Evolutionary conservation across 2,329 filamentous ascomycete species (phyloP).

Genomic region (Exophiala calicioides): DNA sequence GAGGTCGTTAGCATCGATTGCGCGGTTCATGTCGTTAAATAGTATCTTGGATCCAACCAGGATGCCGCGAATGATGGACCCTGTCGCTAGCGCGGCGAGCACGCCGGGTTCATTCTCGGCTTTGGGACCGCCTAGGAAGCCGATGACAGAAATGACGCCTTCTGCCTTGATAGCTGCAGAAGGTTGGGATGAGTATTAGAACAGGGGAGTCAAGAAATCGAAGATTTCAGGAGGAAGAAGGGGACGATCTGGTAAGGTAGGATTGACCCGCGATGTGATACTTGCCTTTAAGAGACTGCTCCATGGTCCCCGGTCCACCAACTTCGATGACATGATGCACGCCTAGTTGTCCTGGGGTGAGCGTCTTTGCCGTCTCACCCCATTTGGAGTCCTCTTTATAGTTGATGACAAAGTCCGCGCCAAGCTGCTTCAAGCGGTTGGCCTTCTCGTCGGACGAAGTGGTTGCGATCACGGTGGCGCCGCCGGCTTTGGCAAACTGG

Average conservation of each 20-base stretch:
- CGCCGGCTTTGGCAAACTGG: constrained; percentile 51
- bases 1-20: constrained; percentile 61
- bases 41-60: constrained; percentile 58
- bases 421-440: constrained; percentile 54
- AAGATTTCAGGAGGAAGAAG: not conserved
- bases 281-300: constrained; percentile 51
- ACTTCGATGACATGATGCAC: constrained; percentile 67
- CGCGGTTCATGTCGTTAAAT: constrained; percentile 61
- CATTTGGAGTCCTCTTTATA: constrained; percentile 61
- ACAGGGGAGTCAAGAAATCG: no score
- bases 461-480: constrained; percentile 60
- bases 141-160: constrained; percentile 54
- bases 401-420: constrained; percentile 62
- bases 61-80: constrained; percentile 60
- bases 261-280: not conserved
- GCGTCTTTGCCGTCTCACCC: constrained; percentile 58
- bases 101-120: constrained; percentile 49
- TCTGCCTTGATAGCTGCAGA: constrained; percentile 47
- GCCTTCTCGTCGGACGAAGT: constrained; percentile 60
- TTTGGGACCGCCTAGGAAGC: constrained; percentile 50
- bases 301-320: constrained; percentile 64
- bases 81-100: constrained; percentile 51
- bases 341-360: constrained; percentile 54
- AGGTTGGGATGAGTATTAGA: no score
- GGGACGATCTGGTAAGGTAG: not conserved